These are phyloP conservation scores for Linnemannia exigua DNA, from an alignment of 192 early-diverging fungal species.

Conservation along the genomic window DNA sequence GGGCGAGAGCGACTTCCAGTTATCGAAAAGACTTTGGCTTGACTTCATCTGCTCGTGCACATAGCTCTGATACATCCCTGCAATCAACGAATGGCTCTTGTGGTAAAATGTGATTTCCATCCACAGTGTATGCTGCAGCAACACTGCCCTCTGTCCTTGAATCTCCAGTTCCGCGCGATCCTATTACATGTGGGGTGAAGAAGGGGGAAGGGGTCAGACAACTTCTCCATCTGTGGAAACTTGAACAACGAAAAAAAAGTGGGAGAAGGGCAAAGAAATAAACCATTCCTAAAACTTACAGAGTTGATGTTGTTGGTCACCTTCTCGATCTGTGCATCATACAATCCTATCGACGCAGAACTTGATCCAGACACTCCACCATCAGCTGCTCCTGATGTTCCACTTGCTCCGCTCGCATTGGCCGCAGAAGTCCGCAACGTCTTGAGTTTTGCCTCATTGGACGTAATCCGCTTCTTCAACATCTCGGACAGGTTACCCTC, in stretches of 20 bases:
- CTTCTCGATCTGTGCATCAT: slow-evolving; percentile 52
- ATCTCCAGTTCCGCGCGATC: slow-evolving; percentile 63
- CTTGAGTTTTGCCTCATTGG: slow-evolving; percentile 64
- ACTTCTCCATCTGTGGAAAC: no score
- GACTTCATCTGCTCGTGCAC: slow-evolving; percentile 70
- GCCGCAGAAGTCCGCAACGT: slow-evolving; percentile 57
- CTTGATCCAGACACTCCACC: slow-evolving; percentile 2
- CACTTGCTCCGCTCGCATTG: not conserved
- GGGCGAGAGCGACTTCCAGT: slow-evolving; percentile 64
- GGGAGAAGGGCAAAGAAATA: no score
- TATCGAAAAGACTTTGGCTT: slow-evolving; percentile 62
- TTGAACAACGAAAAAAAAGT: not conserved
- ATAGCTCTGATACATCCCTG: slow-evolving; percentile 72
- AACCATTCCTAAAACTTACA: slow-evolving; percentile 13
- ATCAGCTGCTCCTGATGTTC: slow-evolving; percentile 45
- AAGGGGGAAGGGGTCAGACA: not conserved
- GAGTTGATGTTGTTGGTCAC: slow-evolving; percentile 39
- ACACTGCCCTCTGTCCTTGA: slow-evolving; percentile 61
- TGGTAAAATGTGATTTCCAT: slow-evolving; percentile 72
- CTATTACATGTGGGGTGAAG: slow-evolving; percentile 40
- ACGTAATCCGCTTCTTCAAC: slow-evolving; percentile 68
- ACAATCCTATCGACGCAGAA: slow-evolving; percentile 7
- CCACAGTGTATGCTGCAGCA: slow-evolving; percentile 69
- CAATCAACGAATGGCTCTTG: slow-evolving; percentile 69
- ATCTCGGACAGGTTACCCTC: slow-evolving; percentile 61